Evolutionary conservation across 2,329 filamentous ascomycete genomes (phyloP), one percentile per base, ranked within the genome.

Genomic region (Mollisiaceae sp.): DNA sequence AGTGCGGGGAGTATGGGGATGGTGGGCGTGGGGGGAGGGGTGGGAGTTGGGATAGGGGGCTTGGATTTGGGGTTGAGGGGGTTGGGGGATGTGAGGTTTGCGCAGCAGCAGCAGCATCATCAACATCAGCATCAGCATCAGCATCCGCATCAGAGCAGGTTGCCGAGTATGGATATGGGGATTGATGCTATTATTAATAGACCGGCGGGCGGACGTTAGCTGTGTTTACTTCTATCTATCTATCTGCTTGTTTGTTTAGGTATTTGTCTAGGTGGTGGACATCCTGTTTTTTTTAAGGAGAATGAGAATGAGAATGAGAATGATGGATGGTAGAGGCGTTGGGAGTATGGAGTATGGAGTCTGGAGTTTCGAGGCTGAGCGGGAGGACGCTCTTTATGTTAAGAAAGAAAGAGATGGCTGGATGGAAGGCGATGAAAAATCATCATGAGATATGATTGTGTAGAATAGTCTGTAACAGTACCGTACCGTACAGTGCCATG

Each of bases 111-210:
- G n/a, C n/a, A n/a, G n/a, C n/a, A n/a, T n/a, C n/a, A n/a, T n/a
- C n/a, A n/a, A n/a, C n/a, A n/a, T n/a, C n/a, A n/a, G n/a, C n/a
- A n/a, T n/a, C n/a, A n/a, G n/a, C n/a, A n/a, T n/a, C n/a, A n/a
- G n/a, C n/a, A n/a, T n/a, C n/a, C n/a, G n/a, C n/a, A 56, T 22
- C 62, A 63, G 38, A 80, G 82, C 69, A 77, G 85, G 50, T 78
- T 86, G 62, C 79, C 85, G 6, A 85, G 83, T 68, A 82, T 83
- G 58, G 86, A 88, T 70, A 88, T 89, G 85, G 85, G 84, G 27
- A 88, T 89, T 70, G 83, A 83, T 60, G 79, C 83, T 59, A 83
- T 88, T 65, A 85, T 88, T 70, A 86, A 87, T 75, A 80, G 83
- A 27, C 79, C 82, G 32, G 24, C 62, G 8, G 59, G 64, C 59